phyloP scores from a whole-genome alignment of 768 basidiomycete species.

The Mycena epipterygia region DNA sequence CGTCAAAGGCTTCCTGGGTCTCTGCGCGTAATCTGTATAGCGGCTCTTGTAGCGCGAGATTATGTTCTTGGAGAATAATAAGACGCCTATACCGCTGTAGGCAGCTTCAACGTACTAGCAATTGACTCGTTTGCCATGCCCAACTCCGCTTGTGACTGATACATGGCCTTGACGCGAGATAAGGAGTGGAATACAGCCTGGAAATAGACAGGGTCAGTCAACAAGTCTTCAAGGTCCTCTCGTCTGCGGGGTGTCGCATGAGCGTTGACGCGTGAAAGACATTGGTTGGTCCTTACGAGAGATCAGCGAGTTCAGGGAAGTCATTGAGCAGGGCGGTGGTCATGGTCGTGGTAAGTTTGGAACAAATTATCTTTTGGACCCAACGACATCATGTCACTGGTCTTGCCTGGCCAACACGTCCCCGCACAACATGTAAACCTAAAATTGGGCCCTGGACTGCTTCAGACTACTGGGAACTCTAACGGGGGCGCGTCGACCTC shows the following conservation, averaged over 20 bases:
- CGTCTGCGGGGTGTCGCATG: slow-evolving; percentile 61
- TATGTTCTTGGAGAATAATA: slow-evolving; percentile 68
- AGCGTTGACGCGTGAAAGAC: neutral
- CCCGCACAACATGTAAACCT: slow-evolving; percentile 83
- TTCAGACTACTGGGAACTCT: slow-evolving; percentile 55
- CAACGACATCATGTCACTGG: slow-evolving; percentile 60
- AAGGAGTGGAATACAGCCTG: slow-evolving; percentile 90
- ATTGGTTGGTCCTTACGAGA: slow-evolving; percentile 69
- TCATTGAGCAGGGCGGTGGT: slow-evolving; percentile 66
- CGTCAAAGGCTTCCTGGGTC: slow-evolving; percentile 89
- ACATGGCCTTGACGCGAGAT: slow-evolving; percentile 77
- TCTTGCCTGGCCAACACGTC: slow-evolving; percentile 88
- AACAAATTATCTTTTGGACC: slow-evolving; percentile 16
- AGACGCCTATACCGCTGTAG: slow-evolving; percentile 11
- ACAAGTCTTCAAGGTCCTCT: slow-evolving; percentile 91
- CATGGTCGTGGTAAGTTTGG: slow-evolving; percentile 43
- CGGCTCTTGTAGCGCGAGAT: slow-evolving; percentile 80
- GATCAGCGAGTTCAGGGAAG: slow-evolving; percentile 79
- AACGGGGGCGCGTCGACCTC: slow-evolving; percentile 45
- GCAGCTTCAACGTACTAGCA: slow-evolving; percentile 71
- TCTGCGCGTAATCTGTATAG: slow-evolving; percentile 84
- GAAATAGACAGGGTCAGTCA: slow-evolving; percentile 86
- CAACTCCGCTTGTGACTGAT: slow-evolving; percentile 82
- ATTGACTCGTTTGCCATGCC: slow-evolving; percentile 89
- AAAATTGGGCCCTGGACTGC: slow-evolving; percentile 88